Conservation (phyloP, 2,329 filamentous ascomycete species). For the Purpureocillium takamizusanense region DNA sequence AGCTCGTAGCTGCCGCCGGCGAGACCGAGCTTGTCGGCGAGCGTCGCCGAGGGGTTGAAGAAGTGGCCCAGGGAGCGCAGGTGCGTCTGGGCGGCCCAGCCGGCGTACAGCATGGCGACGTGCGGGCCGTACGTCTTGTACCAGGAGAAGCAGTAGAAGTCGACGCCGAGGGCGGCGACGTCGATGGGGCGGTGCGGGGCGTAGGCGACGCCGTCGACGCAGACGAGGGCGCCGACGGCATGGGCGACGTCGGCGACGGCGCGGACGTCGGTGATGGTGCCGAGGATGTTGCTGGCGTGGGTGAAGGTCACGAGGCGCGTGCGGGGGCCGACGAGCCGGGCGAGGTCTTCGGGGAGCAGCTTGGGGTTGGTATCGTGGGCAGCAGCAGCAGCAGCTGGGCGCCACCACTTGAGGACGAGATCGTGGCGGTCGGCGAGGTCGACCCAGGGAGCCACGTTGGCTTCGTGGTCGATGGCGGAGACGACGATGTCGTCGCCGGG, state of each 20-base stretch:
- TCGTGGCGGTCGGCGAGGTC: constrained; percentile 53
- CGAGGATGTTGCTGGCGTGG: constrained; percentile 65
- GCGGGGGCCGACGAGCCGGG: constrained; percentile 48
- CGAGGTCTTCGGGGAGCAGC: constrained; percentile 47
- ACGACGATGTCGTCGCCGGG: constrained; percentile 59
- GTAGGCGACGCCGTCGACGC: constrained; percentile 68
- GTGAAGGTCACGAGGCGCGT: constrained; percentile 66
- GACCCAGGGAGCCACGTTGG: constrained; percentile 68
- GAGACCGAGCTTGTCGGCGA: constrained; percentile 60
- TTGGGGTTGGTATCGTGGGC: constrained; percentile 39
- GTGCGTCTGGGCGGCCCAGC: constrained; percentile 41
- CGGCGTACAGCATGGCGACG: constrained; percentile 61
- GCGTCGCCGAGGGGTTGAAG: constrained; percentile 52
- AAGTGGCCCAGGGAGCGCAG: constrained; percentile 53
- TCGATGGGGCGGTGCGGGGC: constrained; percentile 66
- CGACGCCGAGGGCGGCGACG: constrained; percentile 57
- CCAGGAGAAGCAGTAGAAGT: constrained; percentile 74
- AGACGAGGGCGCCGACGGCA: constrained; percentile 45
- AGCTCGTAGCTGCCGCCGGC: constrained; percentile 66
- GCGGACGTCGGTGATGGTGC: constrained; percentile 57
- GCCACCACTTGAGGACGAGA: constrained; percentile 64
- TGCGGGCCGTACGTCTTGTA: constrained; percentile 80
- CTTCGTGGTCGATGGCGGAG: constrained; percentile 67
- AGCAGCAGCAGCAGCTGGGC: constrained; percentile 32
- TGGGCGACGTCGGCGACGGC: constrained; percentile 46